Conservation (phyloP, 1,284 basidiomycete genomes). For the Cutaneotrichosporon sp. region DNA sequence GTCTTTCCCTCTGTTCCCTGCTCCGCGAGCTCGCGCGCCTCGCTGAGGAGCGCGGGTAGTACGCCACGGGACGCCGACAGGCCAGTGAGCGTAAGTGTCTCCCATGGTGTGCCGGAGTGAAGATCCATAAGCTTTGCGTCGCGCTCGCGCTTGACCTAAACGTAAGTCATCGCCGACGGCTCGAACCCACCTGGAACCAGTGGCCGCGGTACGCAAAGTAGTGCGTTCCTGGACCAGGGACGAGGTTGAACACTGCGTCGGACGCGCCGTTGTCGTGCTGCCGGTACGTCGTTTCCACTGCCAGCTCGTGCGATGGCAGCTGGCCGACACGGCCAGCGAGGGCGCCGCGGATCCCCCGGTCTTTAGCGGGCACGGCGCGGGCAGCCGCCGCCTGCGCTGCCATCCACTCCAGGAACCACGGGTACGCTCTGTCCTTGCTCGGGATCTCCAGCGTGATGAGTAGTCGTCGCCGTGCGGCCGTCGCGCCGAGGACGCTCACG, state of each 20-base stretch:
- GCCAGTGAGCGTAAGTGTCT: slow-evolving; percentile 91
- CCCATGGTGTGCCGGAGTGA: slow-evolving; percentile 90
- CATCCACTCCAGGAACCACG: slow-evolving; percentile 99
- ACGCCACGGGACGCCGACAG: slow-evolving; percentile 76
- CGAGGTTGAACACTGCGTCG: slow-evolving; percentile 80
- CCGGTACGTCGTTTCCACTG: slow-evolving; percentile 85
- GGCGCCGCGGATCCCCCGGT: slow-evolving; percentile 20
- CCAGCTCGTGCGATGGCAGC: slow-evolving; percentile 80
- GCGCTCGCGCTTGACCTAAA: slow-evolving; percentile 81
- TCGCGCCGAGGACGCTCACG: slow-evolving; percentile 63
- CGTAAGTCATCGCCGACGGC: no score
- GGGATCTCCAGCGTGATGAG: slow-evolving; percentile 94
- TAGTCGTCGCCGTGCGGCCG: slow-evolving; percentile 76
- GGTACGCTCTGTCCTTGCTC: slow-evolving; percentile 89
- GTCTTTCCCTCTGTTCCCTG: slow-evolving; percentile 86
- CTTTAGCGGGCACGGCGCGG: slow-evolving; percentile 22
- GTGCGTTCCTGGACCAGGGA: slow-evolving; percentile 93
- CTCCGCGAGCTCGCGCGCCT: slow-evolving; percentile 84
- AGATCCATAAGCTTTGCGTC: slow-evolving; percentile 87
- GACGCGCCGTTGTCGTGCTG: slow-evolving; percentile 83
- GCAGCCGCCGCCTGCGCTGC: slow-evolving; percentile 47
- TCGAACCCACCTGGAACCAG: slow-evolving; percentile 78
- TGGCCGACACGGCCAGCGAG: slow-evolving; percentile 50
- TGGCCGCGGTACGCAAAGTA: slow-evolving; percentile 83
- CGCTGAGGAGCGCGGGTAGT: slow-evolving; percentile 73